phyloP scores from a whole-genome alignment of 331 rosid species.

The Malus hybrid region DNA sequence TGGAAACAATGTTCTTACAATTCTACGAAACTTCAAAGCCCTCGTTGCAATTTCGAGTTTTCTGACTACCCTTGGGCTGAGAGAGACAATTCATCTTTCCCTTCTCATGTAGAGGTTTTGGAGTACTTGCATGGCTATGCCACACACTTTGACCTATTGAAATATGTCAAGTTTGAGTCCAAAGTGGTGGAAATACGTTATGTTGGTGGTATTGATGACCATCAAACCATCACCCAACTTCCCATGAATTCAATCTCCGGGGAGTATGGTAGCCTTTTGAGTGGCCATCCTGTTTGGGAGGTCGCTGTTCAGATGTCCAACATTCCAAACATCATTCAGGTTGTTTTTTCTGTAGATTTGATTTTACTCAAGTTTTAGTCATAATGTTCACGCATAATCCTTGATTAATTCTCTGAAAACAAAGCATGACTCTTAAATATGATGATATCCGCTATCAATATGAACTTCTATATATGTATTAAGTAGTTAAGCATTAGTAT shows the following conservation, averaged over 20 bases:
- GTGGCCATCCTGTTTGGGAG: slow-evolving; percentile 46
- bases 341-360: not conserved
- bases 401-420: not conserved
- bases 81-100: slow-evolving; percentile 31
- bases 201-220: slow-evolving; percentile 4
- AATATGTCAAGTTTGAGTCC: slow-evolving; percentile 35
- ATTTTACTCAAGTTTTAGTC: not conserved
- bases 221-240: not conserved
- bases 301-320: slow-evolving; percentile 26
- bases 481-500: too few species aligned
- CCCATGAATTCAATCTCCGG: not conserved
- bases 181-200: slow-evolving; percentile 44
- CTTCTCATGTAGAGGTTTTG: slow-evolving; percentile 40
- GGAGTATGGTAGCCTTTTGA: slow-evolving; percentile 35
- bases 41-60: slow-evolving; percentile 48
- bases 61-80: slow-evolving; percentile 59
- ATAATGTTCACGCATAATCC: not conserved
- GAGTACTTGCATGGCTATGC: slow-evolving; percentile 48
- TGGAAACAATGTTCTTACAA: slow-evolving; percentile 56
- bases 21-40: slow-evolving; percentile 53
- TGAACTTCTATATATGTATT: too few species aligned
- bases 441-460: too few species aligned
- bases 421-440: too few species aligned
- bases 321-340: slow-evolving; percentile 35
- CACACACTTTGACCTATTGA: slow-evolving; percentile 43